Conservation (phyloP, 2,329 filamentous ascomycete genomes). For the Trichoderma sp. region DNA sequence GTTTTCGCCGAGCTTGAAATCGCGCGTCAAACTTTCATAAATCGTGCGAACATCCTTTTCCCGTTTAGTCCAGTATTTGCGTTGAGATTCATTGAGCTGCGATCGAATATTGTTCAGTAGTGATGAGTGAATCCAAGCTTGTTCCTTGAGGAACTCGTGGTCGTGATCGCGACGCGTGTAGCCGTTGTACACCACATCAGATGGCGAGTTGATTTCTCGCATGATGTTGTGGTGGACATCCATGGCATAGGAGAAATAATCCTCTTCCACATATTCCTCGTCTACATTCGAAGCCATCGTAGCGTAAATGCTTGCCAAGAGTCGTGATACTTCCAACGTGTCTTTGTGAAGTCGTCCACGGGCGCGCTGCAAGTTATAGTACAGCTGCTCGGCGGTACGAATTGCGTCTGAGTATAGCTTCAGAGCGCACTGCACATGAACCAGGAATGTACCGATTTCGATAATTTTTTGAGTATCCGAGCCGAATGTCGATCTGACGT, state of each 20-base stretch:
- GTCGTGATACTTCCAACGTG: conserved; percentile 27
- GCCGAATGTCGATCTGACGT: conserved; percentile 16
- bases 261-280: background rate
- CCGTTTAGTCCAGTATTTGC: background rate
- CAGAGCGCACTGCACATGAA: background rate
- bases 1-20: background rate
- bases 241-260: background rate
- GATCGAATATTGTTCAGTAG: background rate
- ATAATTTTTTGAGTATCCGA: background rate
- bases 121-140: background rate
- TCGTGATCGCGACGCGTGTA: background rate
- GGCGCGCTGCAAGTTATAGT: conserved; percentile 29
- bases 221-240: background rate
- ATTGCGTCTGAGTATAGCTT: conserved; percentile 21
- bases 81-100: background rate
- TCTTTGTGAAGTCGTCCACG: conserved; percentile 27
- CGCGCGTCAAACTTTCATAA: background rate
- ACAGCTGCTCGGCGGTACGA: conserved; percentile 27
- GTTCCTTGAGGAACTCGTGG: background rate
- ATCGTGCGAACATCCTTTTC: background rate
- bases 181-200: background rate
- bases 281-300: background rate
- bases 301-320: conserved; percentile 26
- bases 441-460: background rate
- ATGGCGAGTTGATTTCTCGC: background rate